Evolutionary conservation across 257 asterid genomes (phyloP).

Genomic region (Jacaranda mimosifolia): DNA sequence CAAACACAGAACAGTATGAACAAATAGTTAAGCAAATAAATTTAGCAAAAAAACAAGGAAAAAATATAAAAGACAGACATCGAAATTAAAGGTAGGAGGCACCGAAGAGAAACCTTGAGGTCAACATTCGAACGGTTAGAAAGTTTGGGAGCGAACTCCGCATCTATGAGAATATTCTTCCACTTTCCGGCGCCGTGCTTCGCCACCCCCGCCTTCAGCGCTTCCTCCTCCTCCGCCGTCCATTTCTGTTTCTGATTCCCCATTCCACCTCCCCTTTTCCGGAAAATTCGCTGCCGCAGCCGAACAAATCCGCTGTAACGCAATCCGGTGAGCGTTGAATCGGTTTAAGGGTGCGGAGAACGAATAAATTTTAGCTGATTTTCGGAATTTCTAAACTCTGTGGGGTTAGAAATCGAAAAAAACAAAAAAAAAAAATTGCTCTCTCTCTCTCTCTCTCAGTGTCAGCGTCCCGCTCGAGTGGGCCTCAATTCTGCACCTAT

Average conservation of each 20-base stretch:
- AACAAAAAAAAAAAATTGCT: background rate
- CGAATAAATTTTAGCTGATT: conserved; percentile 4
- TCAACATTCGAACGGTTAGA: conserved; percentile 66
- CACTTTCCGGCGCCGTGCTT: conserved; percentile 71
- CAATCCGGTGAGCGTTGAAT: background rate
- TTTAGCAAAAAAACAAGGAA: background rate
- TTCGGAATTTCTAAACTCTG: background rate
- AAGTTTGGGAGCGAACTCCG: conserved; percentile 46
- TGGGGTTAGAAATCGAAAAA: background rate
- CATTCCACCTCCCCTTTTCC: conserved; percentile 39
- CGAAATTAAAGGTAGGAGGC: conserved; percentile 5
- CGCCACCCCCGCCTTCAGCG: conserved; percentile 62
- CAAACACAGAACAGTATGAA: background rate
- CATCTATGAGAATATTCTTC: conserved; percentile 60
- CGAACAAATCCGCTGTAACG: background rate
- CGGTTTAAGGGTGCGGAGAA: background rate
- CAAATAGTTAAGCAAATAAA: background rate
- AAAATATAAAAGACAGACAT: background rate
- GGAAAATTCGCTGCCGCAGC: conserved; percentile 1
- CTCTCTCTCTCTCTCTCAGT: background rate
- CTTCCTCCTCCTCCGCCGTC: conserved; percentile 66
- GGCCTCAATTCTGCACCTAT: background rate
- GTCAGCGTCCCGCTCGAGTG: conserved; percentile 26
- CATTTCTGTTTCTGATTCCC: conserved; percentile 69
- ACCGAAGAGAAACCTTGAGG: conserved; percentile 55